Conservation (phyloP, 2,329 filamentous ascomycete genomes). For the Dactylonectria estremocensis region DNA sequence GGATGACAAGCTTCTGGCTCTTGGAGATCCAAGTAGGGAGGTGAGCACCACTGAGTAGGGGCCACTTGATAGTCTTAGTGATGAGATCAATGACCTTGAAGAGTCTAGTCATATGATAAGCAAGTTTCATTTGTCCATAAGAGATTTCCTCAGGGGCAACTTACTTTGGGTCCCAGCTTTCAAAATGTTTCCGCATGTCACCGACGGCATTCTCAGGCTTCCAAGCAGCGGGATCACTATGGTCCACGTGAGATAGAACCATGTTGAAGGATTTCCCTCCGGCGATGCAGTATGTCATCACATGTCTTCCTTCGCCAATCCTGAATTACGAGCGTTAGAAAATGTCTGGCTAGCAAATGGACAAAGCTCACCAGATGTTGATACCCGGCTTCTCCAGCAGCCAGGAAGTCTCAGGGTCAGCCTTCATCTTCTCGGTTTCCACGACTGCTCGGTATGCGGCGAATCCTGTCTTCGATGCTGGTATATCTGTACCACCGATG, state of each 20-base stretch:
- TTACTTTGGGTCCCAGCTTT: conserved; percentile 53
- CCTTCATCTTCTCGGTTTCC: conserved; percentile 54
- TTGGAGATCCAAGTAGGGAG: conserved; percentile 51
- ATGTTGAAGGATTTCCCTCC: conserved; percentile 61
- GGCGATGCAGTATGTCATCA: conserved; percentile 63
- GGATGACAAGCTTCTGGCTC: conserved; percentile 51
- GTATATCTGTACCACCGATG: not conserved
- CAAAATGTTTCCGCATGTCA: conserved; percentile 54
- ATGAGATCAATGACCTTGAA: conserved; percentile 55
- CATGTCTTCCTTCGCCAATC: conserved; percentile 60
- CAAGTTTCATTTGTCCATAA: not conserved
- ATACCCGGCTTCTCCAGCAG: conserved; percentile 56
- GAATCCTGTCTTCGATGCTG: conserved; percentile 52
- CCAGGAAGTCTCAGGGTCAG: conserved; percentile 55
- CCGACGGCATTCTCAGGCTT: conserved; percentile 44
- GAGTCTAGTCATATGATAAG: conserved; percentile 48
- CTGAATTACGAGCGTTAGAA: conserved; percentile 36
- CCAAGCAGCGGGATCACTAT: conserved; percentile 52
- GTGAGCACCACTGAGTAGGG: conserved; percentile 45
- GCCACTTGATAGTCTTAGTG: conserved; percentile 54
- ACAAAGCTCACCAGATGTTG: conserved; percentile 55
- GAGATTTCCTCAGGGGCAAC: conserved; percentile 3
- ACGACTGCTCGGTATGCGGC: conserved; percentile 60
- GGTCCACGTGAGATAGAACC: conserved; percentile 61
- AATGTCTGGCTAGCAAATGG: too few relatives aligned